Conservation (phyloP, 495 filamentous ascomycete genomes). For the Aspergillus affinis region DNA sequence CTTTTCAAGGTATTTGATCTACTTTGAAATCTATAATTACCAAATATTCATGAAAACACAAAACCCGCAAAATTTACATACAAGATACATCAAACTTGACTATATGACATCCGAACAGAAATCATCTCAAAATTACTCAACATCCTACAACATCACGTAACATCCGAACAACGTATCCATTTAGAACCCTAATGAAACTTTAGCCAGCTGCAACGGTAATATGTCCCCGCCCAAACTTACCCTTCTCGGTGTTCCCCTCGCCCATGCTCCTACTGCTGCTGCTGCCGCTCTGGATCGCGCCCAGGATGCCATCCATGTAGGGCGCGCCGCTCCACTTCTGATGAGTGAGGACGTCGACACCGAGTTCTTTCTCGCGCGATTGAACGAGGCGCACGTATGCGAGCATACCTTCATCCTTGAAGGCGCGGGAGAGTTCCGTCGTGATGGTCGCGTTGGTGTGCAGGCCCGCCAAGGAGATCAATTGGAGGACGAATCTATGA, state of each 20-base stretch:
- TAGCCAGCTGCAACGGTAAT: not conserved
- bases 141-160: not conserved
- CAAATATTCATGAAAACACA: not conserved
- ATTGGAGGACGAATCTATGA: slow-evolving; percentile 77
- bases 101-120: not conserved
- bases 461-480: slow-evolving; percentile 87
- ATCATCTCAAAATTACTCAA: not conserved
- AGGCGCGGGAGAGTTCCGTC: slow-evolving; percentile 74
- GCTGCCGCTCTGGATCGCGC: slow-evolving; percentile 89
- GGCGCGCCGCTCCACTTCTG: slow-evolving; percentile 96
- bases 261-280: slow-evolving; percentile 80
- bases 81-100: not conserved
- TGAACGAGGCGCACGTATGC: slow-evolving; percentile 94
- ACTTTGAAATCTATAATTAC: no score
- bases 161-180: not conserved
- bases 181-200: not conserved
- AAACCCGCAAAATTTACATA: not conserved
- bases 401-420: slow-evolving; percentile 90
- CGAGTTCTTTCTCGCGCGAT: slow-evolving; percentile 82
- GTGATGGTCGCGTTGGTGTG: slow-evolving; percentile 89
- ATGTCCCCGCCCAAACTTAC: slow-evolving; percentile 24
- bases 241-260: slow-evolving; percentile 73
- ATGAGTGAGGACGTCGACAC: slow-evolving; percentile 93
- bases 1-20: no score
- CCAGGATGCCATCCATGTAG: slow-evolving; percentile 92